phyloP scores from a whole-genome alignment of 805 yeast genomes.

The Deakozyma indianensis region DNA sequence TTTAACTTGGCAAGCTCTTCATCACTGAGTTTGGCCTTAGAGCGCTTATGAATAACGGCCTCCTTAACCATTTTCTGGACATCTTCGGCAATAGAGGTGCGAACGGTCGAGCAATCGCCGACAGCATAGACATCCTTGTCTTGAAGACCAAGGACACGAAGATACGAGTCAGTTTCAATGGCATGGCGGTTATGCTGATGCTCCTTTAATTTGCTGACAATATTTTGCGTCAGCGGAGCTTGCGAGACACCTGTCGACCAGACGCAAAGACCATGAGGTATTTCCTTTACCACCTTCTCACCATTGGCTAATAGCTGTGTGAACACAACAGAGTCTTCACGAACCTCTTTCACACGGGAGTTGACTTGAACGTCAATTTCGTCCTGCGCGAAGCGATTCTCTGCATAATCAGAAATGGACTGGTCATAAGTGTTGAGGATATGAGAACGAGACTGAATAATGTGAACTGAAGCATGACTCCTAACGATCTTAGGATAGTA shows the following conservation, averaged over 20 bases:
- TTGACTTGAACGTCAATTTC: conserved; percentile 48
- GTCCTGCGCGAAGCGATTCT: conserved; percentile 47
- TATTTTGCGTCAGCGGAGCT: conserved; percentile 42
- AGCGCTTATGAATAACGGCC: conserved; percentile 10
- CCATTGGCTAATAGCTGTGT: conserved; percentile 35
- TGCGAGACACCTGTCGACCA: conserved; percentile 72
- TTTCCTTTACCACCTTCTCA: conserved; percentile 24
- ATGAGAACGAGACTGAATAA: conserved; percentile 54
- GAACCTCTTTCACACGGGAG: conserved; percentile 46
- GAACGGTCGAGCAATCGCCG: conserved; percentile 58
- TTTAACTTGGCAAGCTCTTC: conserved; percentile 36
- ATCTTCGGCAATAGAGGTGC: conserved; percentile 44
- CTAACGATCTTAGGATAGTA: conserved; percentile 45
- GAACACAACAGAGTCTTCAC: conserved; percentile 43
- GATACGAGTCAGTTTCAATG: conserved; percentile 62
- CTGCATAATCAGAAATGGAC: conserved; percentile 49
- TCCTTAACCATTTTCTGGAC: conserved; percentile 32
- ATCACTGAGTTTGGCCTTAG: conserved; percentile 22
- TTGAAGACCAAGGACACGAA: conserved; percentile 56
- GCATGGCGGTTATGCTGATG: conserved; percentile 51
- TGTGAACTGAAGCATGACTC: conserved; percentile 51
- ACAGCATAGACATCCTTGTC: conserved; percentile 55
- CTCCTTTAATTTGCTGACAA: conserved; percentile 32
- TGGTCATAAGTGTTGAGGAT: conserved; percentile 58
- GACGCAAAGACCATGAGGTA: conserved; percentile 54